Base-by-base conservation (phyloP, 805 yeast species). In the Metschnikowia vanudenii region DNA sequence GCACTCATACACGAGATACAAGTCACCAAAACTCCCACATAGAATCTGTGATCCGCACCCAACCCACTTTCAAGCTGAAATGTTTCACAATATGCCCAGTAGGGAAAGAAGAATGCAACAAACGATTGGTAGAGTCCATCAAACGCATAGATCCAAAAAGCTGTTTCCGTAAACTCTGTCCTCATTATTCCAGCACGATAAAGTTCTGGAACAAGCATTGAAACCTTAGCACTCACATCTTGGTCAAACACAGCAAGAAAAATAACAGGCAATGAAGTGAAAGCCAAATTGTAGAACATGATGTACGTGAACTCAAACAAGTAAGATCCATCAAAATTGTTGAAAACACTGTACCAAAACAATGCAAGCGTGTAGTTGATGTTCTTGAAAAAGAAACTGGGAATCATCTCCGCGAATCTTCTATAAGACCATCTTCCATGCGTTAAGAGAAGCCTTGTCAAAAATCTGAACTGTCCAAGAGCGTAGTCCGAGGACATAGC, bases 351-450 rank as follows among this genome's bases (percentile, higher is more conserved):
- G 61, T 73, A 86, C 92, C 94, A 86, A 65, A 86, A 85, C 61
- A 83, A 72, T 3, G 90, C 79, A 61, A 85, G 61, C 10, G 90
- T 84, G 65, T 84, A 87, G 40, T 82, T 79, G 45, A 83, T 81
- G 63, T 86, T 86, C 65, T 86, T 85, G 71, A 82, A 86, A 58
- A 86, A 84, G 68, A 86, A 82, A 60, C 85, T 81, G 20, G 90
- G 88, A 52, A 85, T 76, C 90, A 85, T 82, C 59, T 84, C 90
- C 0, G 88, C 81, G 34, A 87, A 66, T 49, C 95, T 69, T 55
- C 78, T 79, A 61, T 85, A 86, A 0, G 89, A 83, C 90, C 91
- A 87, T 43, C 90, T 75, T n/a, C 95, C 95, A 62, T 86, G 95
- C 30, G 84, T 88, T 42, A 86, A 66, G 39, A 87, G 67, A 52